These are phyloP conservation scores for Ogataea populi-albae DNA, from an alignment of 805 yeast genomes.

Conservation along the genomic window DNA sequence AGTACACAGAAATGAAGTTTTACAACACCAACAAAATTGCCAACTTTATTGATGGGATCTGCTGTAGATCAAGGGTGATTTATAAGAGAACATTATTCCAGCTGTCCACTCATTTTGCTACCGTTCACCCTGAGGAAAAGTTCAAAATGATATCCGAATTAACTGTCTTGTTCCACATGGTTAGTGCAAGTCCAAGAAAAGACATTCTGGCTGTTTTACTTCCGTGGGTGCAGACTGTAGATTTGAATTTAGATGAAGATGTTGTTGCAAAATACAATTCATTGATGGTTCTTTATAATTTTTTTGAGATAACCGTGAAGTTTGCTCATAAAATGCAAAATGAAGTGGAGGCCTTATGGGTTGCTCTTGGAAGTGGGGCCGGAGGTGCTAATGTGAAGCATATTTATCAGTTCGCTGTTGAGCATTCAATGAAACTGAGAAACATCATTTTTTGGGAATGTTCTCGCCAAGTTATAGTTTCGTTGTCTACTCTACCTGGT, in stretches of 20 bases:
- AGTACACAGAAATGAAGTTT: constrained; percentile 57
- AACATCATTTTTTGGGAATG: constrained; percentile 73
- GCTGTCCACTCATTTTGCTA: constrained; percentile 70
- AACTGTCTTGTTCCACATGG: constrained; percentile 64
- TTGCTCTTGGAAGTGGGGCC: constrained; percentile 80
- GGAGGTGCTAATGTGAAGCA: constrained; percentile 65
- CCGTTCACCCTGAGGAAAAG: constrained; percentile 55
- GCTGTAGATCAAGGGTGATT: constrained; percentile 75
- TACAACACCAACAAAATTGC: constrained; percentile 54
- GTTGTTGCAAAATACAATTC: constrained; percentile 39
- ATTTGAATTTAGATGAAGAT: constrained; percentile 41
- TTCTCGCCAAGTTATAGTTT: constrained; percentile 78
- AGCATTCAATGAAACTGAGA: constrained; percentile 64
- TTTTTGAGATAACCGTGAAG: constrained; percentile 80
- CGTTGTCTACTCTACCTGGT: constrained; percentile 54
- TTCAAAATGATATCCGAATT: constrained; percentile 66
- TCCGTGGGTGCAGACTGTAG: constrained; percentile 92
- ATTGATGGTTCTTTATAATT: constrained; percentile 71
- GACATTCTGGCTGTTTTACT: constrained; percentile 77
- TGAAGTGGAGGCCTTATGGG: constrained; percentile 95
- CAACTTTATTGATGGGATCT: constrained; percentile 65
- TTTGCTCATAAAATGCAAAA: constrained; percentile 72
- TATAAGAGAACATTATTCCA: constrained; percentile 84
- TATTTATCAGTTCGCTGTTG: constrained; percentile 67
- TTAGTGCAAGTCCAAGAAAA: constrained; percentile 57